These are phyloP conservation scores for Candida freyschussii DNA, from an alignment of 1,139 yeast genomes.

Conservation along the genomic window DNA sequence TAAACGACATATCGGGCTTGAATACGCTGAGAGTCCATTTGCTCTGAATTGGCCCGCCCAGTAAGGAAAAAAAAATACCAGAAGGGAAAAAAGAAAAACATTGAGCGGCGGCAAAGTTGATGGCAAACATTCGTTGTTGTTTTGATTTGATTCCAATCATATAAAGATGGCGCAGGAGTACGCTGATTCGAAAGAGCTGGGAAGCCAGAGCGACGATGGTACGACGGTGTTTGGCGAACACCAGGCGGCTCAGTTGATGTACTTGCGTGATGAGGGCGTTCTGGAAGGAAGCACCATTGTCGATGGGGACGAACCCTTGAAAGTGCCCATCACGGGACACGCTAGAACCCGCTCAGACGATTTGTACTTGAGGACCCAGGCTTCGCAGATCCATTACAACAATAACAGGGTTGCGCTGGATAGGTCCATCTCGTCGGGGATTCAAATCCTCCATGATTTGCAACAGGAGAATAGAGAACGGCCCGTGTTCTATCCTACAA, in stretches of 20 bases:
- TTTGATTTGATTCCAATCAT: slow-evolving; percentile 1
- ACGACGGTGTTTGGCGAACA: slow-evolving; percentile 17
- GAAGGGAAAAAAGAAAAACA: too few relatives aligned
- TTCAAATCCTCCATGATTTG: slow-evolving; percentile 49
- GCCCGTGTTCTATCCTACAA: slow-evolving; percentile 65
- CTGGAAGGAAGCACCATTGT: slow-evolving; percentile 25
- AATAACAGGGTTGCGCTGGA: slow-evolving; percentile 60
- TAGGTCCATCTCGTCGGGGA: slow-evolving; percentile 54
- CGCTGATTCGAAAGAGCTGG: not conserved
- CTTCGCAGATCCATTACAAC: slow-evolving; percentile 67
- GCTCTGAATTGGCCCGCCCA: too few relatives aligned
- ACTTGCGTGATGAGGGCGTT: slow-evolving; percentile 22
- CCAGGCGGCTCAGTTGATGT: slow-evolving; percentile 17
- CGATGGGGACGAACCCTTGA: slow-evolving; percentile 17
- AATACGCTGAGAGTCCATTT: too few relatives aligned
- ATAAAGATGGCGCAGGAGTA: slow-evolving; percentile 3
- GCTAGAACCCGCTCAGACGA: slow-evolving; percentile 22
- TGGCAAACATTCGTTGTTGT: not conserved
- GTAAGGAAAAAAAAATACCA: too few relatives aligned
- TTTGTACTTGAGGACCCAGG: slow-evolving; percentile 36
- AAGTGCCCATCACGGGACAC: slow-evolving; percentile 7
- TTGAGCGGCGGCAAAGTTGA: slow-evolving; percentile 3
- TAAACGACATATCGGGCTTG: slow-evolving; percentile 66
- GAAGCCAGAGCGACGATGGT: slow-evolving; percentile 8
- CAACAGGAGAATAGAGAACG: slow-evolving; percentile 50